These are phyloP conservation scores for Schizothecium vesticola DNA, from an alignment of 495 filamentous ascomycete genomes.

Conservation along the genomic window DNA sequence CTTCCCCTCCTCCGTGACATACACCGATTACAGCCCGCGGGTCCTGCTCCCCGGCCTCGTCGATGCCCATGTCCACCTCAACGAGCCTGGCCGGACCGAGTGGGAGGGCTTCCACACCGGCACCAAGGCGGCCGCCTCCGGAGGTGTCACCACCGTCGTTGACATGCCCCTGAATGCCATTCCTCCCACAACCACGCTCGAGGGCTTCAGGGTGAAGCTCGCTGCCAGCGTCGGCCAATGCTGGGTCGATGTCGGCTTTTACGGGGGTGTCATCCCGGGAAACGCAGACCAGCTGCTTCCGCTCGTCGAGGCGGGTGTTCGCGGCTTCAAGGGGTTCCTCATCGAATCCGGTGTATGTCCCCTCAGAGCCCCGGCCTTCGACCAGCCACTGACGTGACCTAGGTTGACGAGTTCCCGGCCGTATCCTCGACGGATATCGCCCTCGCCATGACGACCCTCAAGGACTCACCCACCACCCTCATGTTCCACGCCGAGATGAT, in stretches of 20 bases:
- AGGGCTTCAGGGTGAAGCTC: slow-evolving; percentile 76
- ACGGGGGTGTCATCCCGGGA: slow-evolving; percentile 90
- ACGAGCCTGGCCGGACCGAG: slow-evolving; percentile 95
- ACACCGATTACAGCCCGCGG: slow-evolving; percentile 81
- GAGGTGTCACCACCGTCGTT: slow-evolving; percentile 94
- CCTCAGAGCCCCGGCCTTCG: not conserved
- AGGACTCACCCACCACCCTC: slow-evolving; percentile 70
- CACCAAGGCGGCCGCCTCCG: slow-evolving; percentile 88
- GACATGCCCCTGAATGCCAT: slow-evolving; percentile 99
- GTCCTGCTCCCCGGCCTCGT: slow-evolving; percentile 87
- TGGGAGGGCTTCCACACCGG: slow-evolving; percentile 98
- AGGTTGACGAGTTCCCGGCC: slow-evolving; percentile 95
- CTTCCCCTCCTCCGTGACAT: slow-evolving; percentile 67
- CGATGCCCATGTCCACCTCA: slow-evolving; percentile 96
- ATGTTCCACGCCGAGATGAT: slow-evolving; percentile 99
- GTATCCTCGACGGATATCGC: slow-evolving; percentile 75
- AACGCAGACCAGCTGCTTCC: slow-evolving; percentile 75
- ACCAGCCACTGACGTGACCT: slow-evolving; percentile 13
- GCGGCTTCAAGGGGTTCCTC: slow-evolving; percentile 96
- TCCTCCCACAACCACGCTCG: slow-evolving; percentile 87
- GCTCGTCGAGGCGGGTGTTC: slow-evolving; percentile 76
- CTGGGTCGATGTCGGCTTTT: slow-evolving; percentile 99
- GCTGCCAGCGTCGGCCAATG: slow-evolving; percentile 82
- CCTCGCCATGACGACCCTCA: slow-evolving; percentile 71
- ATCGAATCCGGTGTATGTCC: slow-evolving; percentile 88